phyloP scores from a whole-genome alignment of 139 green algal genomes.

The Coccomyxa sp. region DNA sequence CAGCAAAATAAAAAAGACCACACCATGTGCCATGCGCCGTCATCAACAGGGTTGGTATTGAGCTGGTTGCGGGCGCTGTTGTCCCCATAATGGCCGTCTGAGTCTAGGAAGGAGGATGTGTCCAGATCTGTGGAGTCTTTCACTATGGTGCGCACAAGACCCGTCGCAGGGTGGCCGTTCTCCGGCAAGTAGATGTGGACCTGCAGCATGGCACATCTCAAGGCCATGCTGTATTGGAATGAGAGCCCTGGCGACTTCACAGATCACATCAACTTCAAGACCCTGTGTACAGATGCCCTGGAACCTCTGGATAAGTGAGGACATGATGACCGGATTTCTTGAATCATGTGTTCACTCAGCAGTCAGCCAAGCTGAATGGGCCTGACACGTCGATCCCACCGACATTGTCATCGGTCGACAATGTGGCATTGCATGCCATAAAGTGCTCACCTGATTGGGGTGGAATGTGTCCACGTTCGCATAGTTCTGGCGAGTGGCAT shows the following conservation, averaged over 20 bases:
- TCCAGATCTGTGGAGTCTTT: constrained; percentile 46
- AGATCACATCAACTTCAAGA: background rate
- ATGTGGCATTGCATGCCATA: too few species aligned
- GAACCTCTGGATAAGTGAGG: background rate
- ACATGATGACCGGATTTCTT: too few species aligned
- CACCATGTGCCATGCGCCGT: constrained; percentile 24
- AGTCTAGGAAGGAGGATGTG: constrained; percentile 40
- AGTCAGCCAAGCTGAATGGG: too few species aligned
- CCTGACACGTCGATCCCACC: too few species aligned
- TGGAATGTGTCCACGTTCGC: background rate
- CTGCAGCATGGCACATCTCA: background rate
- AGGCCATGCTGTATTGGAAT: background rate
- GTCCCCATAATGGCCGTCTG: constrained; percentile 20
- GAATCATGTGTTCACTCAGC: too few species aligned
- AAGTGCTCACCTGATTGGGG: background rate
- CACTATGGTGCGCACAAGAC: constrained; percentile 39
- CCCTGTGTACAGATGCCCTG: background rate
- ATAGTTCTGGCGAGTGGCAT: background rate
- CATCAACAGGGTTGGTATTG: background rate
- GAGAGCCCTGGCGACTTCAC: too few species aligned
- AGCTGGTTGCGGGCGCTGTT: background rate
- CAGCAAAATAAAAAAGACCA: background rate
- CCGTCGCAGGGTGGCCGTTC: constrained; percentile 17
- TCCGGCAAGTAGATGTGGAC: constrained; percentile 33
- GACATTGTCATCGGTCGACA: too few species aligned